These are phyloP conservation scores for Mangifera indica DNA, from an alignment of 345 rosid species.

Conservation along the genomic window DNA sequence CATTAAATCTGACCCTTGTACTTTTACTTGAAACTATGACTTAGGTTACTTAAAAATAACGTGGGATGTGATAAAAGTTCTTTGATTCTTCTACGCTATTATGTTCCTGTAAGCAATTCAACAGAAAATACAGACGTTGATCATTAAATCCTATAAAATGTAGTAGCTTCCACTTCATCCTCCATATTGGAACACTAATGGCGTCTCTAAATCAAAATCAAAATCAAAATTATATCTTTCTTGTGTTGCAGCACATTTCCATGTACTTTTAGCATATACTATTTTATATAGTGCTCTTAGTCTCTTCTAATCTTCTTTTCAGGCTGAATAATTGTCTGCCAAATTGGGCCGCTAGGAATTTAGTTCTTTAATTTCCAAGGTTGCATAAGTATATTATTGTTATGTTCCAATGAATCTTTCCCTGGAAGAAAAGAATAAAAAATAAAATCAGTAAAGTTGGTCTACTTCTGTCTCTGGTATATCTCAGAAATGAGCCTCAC, in stretches of 20 bases:
- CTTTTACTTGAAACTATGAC: too few relatives aligned
- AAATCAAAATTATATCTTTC: not conserved
- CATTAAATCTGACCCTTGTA: too few relatives aligned
- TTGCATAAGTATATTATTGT: not conserved
- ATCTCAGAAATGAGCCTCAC: not conserved
- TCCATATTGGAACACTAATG: too few relatives aligned
- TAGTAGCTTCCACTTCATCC: not conserved
- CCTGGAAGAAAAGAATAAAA: conserved; percentile 21
- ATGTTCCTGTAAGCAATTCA: too few relatives aligned
- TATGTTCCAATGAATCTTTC: conserved; percentile 9
- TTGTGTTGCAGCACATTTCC: not conserved
- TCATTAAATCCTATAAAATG: too few relatives aligned
- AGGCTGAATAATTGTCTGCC: conserved; percentile 9
- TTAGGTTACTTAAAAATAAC: too few relatives aligned
- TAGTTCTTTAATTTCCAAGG: conserved; percentile 13
- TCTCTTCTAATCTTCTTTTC: not conserved
- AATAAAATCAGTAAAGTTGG: conserved; percentile 1
- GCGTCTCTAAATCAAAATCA: too few relatives aligned
- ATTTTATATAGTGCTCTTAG: not conserved
- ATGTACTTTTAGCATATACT: not conserved
- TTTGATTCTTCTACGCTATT: too few relatives aligned
- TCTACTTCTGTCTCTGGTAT: not conserved
- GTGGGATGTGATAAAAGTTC: too few relatives aligned
- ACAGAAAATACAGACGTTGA: too few relatives aligned
- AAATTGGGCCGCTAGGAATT: conserved; percentile 22